Evolutionary conservation across 352 stramenopile species (phyloP), one percentile per base, ranked within the genome.

Genomic region (Pythium brachiatum): DNA sequence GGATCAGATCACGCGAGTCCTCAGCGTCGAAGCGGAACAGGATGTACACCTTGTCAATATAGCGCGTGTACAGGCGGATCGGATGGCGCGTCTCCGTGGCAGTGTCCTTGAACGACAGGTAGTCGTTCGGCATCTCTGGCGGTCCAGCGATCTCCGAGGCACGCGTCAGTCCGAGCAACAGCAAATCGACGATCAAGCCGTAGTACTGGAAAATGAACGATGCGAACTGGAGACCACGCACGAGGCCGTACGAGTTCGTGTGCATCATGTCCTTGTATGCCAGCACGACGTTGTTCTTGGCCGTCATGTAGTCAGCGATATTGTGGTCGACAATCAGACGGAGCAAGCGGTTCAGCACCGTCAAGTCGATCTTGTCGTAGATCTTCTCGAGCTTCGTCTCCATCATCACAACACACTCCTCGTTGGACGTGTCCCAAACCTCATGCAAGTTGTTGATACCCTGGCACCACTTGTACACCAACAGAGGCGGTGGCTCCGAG

Each of bases 251-350:
- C 32, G 90, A 98, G 82, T 99, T 99, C 20, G 97, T 99, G 83
- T 99, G 98, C 92, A 99, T 99, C 98, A 99, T 99, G 66, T 99
- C 98, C 79, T 99, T 99, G 90, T 97, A 99, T 46, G 89, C 91
- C 20, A 99, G 78, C 55, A 97, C 90, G 48, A 99, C 92, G 75
- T 99, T 99, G 82, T 99, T 99, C 85, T 99, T 99, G 4, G 97
- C 97, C 13, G 97, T 99, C 92, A 99, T 99, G 81, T 99, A 99
- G 70, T 99, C 97, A 12, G 97, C 97, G 66, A 99, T 99, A 73
- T 99, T 99, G 79, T 99, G 97, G 79, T 99, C 98, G 44, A 99
- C 85, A 78, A 99, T 99, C 50, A 99, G 79, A 11, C 97, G 90
- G 60, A 99, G 74, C 26, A 99, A 81, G 25, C 97, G 83, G 76